These are phyloP conservation scores for Eutrema salsugineum DNA, from an alignment of 441 rosid genomes.

Conservation along the genomic window DNA sequence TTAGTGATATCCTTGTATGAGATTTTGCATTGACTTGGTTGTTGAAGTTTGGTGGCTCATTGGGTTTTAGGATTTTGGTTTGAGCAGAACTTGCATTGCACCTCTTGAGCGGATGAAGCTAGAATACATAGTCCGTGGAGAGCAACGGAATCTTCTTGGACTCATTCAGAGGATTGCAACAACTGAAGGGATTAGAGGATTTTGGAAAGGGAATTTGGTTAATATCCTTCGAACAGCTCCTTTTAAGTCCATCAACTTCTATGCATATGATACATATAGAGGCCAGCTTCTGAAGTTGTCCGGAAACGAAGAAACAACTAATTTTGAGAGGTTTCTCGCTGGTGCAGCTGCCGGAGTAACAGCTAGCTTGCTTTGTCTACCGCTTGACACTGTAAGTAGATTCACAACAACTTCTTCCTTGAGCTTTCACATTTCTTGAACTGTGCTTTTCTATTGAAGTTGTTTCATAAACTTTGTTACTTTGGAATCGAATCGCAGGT, in stretches of 20 bases:
- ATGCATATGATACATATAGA: conserved; percentile 82
- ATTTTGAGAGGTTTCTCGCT: conserved; percentile 81
- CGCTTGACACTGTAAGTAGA: conserved; percentile 80
- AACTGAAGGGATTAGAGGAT: conserved; percentile 75
- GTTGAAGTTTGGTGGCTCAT: conserved; percentile 31
- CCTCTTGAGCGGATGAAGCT: conserved; percentile 92
- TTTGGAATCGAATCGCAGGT: conserved; percentile 43
- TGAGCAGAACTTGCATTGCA: conserved; percentile 78
- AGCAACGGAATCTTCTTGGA: conserved; percentile 53
- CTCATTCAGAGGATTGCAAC: conserved; percentile 59
- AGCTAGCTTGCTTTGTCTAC: conserved; percentile 83
- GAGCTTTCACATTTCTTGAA: neutral
- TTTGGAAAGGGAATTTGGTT: conserved; percentile 91
- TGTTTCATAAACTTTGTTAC: neutral
- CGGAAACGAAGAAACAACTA: conserved; percentile 69
- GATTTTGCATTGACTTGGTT: conserved; percentile 9
- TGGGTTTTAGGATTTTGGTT: conserved; percentile 28
- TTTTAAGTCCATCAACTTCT: conserved; percentile 91
- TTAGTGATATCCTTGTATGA: neutral
- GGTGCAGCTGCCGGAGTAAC: conserved; percentile 96
- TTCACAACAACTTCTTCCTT: neutral
- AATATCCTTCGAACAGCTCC: conserved; percentile 96
- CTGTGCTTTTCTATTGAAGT: neutral
- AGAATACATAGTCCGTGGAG: conserved; percentile 79
- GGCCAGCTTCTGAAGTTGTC: conserved; percentile 57